Conservation (phyloP, 164 flowering plant species). For the Santalum album region DNA sequence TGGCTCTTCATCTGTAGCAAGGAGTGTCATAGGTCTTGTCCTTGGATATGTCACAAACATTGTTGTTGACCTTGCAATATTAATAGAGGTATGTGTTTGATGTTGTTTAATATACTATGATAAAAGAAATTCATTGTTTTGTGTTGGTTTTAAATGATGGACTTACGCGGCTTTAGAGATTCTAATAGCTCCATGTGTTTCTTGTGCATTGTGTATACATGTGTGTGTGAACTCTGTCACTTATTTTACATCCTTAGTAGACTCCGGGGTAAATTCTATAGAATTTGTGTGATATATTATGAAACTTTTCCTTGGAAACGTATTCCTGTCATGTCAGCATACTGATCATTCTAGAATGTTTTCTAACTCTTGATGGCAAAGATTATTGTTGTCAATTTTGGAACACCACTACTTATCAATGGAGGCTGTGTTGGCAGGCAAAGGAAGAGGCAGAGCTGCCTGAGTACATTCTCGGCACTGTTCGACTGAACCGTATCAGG, state of each 20-base stretch:
- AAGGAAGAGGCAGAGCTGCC: conserved; percentile 81
- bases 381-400: not conserved
- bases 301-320: too few relatives aligned
- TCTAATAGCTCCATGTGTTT: not conserved
- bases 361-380: not conserved
- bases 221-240: too few relatives aligned
- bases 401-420: not conserved
- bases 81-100: conserved; percentile 65
- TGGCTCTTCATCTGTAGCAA: conserved; percentile 97
- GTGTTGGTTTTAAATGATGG: not conserved
- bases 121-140: not conserved
- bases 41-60: conserved; percentile 94
- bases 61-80: conserved; percentile 89
- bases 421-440: conserved; percentile 43
- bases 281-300: too few relatives aligned
- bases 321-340: too few relatives aligned
- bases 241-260: too few relatives aligned
- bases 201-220: too few relatives aligned
- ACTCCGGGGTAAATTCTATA: too few relatives aligned
- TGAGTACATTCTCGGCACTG: conserved; percentile 88
- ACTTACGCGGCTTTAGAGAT: not conserved
- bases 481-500: conserved; percentile 60
- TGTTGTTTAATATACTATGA: not conserved
- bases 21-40: conserved; percentile 78
- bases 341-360: too few relatives aligned